Conservation (phyloP, 345 rosid species). For the Murraya paniculata region DNA sequence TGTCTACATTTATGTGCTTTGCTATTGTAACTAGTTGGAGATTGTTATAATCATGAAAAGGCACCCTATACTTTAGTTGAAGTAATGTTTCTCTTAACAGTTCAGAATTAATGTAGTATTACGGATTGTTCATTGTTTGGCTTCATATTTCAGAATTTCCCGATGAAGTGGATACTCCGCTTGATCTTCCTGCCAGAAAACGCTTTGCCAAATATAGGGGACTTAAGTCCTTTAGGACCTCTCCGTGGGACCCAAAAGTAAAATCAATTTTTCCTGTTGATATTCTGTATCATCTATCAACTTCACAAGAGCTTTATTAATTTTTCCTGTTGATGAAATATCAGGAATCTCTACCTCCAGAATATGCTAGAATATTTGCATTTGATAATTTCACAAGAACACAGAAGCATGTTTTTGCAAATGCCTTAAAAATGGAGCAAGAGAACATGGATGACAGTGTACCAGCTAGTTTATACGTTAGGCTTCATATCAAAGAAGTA, state of each 20-base stretch:
- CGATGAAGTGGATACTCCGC: constrained; percentile 90
- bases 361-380: constrained; percentile 86
- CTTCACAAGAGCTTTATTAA: not conserved
- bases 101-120: not conserved
- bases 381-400: constrained; percentile 85
- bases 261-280: constrained; percentile 10
- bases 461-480: constrained; percentile 56
- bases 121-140: not conserved
- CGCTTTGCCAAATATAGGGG: constrained; percentile 94
- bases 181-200: constrained; percentile 82
- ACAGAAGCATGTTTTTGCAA: constrained; percentile 74
- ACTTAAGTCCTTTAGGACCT: constrained; percentile 90
- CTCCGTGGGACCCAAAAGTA: constrained; percentile 96
- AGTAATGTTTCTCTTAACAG: not conserved
- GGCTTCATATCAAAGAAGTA: constrained; percentile 76
- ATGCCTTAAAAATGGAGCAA: constrained; percentile 54
- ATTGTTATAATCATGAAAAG: not conserved
- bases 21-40: not conserved
- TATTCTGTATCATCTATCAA: constrained; percentile 6
- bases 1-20: not conserved
- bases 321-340: constrained; percentile 20
- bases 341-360: constrained; percentile 94
- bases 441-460: constrained; percentile 53
- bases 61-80: not conserved
- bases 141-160: constrained; percentile 67